Evolutionary conservation across 2,329 filamentous ascomycete genomes (phyloP).

Genomic region (Curvularia verruculosa): DNA sequence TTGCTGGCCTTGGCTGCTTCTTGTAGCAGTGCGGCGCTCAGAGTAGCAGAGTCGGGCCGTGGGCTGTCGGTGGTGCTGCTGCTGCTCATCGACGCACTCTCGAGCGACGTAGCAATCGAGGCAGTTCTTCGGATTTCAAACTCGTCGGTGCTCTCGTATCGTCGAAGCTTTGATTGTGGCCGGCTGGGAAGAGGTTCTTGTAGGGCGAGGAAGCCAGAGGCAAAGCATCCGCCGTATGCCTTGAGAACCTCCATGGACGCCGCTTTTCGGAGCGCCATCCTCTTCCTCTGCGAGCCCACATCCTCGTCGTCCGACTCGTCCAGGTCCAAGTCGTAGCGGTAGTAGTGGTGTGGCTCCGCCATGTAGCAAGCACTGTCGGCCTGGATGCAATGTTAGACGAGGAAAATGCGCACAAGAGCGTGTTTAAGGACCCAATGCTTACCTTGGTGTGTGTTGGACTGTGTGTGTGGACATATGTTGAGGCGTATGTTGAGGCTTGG

Average conservation of each 20-base stretch:
- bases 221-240: slow-evolving; percentile 41
- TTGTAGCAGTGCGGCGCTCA: slow-evolving; percentile 26
- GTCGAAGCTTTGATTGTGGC: slow-evolving; percentile 25
- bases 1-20: slow-evolving; percentile 21
- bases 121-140: slow-evolving; percentile 33
- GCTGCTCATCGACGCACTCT: slow-evolving; percentile 18
- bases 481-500: slow-evolving; percentile 31
- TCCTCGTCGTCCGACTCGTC: slow-evolving; percentile 34
- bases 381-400: slow-evolving; percentile 11
- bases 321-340: slow-evolving; percentile 25
- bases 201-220: slow-evolving; percentile 40
- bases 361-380: slow-evolving; percentile 16
- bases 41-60: slow-evolving; percentile 43
- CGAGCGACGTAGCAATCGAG: slow-evolving; percentile 30
- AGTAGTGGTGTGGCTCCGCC: slow-evolving; percentile 26
- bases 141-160: slow-evolving; percentile 30
- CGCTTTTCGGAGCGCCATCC: slow-evolving; percentile 31
- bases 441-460: slow-evolving; percentile 35
- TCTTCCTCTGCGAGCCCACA: slow-evolving; percentile 19
- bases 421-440: slow-evolving; percentile 3
- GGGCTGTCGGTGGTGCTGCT: slow-evolving; percentile 28
- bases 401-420: neutral
- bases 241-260: slow-evolving; percentile 40
- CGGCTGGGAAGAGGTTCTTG: slow-evolving; percentile 31
- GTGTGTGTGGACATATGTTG: slow-evolving; percentile 24